Evolutionary conservation across 2,329 filamentous ascomycete genomes (phyloP).

Genomic region (Sclerotinia minor): DNA sequence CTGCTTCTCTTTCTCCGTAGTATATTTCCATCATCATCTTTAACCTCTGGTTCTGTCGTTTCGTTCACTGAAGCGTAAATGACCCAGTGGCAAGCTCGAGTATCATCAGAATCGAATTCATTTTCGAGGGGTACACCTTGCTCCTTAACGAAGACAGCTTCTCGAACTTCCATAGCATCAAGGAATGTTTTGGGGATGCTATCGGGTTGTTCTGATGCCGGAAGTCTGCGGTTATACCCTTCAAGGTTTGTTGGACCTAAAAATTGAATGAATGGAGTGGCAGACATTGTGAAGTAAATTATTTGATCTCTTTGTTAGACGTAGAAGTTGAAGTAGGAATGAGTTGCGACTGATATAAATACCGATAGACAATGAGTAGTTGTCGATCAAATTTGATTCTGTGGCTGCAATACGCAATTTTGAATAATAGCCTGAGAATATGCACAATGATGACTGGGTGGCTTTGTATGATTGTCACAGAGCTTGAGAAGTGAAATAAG

Average conservation of each 20-base stretch:
- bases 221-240: constrained; percentile 47
- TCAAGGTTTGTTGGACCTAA: constrained; percentile 50
- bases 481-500: not conserved
- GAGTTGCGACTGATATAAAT: not conserved
- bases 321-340: not conserved
- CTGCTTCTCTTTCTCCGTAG: constrained; percentile 47
- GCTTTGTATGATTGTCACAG: constrained; percentile 3
- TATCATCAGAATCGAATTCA: constrained; percentile 81
- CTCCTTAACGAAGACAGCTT: constrained; percentile 61
- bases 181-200: constrained; percentile 57
- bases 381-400: not conserved
- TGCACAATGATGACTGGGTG: constrained; percentile 7
- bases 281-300: constrained; percentile 20
- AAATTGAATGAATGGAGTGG: constrained; percentile 39
- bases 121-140: constrained; percentile 60
- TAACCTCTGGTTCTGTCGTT: constrained; percentile 47
- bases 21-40: constrained; percentile 48
- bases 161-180: constrained; percentile 63
- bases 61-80: constrained; percentile 68
- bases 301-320: not conserved
- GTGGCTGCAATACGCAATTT: not conserved
- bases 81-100: constrained; percentile 77
- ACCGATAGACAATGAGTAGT: not conserved
- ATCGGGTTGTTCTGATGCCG: constrained; percentile 48
- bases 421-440: not conserved